Evolutionary conservation across 169 alveolate genomes (phyloP).

Genomic region (Amoebophrya sp.): DNA sequence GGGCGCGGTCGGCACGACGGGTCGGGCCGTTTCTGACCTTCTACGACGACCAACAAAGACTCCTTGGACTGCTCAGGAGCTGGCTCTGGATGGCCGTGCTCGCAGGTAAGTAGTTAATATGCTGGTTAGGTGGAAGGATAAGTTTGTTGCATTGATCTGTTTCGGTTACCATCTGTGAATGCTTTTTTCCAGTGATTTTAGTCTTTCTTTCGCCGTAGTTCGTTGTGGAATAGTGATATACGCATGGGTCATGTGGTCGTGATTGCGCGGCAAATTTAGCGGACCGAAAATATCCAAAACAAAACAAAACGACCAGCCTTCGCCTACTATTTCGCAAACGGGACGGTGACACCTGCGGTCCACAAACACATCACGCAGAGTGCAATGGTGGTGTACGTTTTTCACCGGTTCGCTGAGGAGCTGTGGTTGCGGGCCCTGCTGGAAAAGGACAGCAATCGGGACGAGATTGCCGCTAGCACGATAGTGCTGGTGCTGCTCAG

Average conservation of each 20-base stretch:
- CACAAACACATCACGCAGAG: neutral
- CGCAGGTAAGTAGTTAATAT: neutral
- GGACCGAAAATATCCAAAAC: no score
- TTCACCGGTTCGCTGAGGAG: neutral
- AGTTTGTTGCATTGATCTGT: no score
- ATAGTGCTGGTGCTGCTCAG: neutral
- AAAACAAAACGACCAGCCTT: neutral
- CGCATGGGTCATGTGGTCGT: no score
- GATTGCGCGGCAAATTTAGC: no score
- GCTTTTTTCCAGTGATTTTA: no score
- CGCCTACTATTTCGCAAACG: neutral
- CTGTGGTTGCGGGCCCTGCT: neutral
- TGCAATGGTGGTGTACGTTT: neutral
- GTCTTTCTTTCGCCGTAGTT: no score
- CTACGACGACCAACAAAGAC: slow-evolving; percentile 6
- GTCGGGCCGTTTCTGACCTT: neutral
- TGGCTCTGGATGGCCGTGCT: neutral
- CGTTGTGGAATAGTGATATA: no score
- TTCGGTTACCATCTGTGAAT: no score
- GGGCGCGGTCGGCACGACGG: neutral
- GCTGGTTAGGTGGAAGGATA: no score
- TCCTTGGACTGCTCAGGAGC: neutral
- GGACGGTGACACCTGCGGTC: neutral
- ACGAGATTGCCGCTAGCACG: neutral
- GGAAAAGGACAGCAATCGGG: neutral